These are phyloP conservation scores for Rhodotorula glutinis DNA, from an alignment of 1,284 basidiomycete genomes.

Conservation along the genomic window DNA sequence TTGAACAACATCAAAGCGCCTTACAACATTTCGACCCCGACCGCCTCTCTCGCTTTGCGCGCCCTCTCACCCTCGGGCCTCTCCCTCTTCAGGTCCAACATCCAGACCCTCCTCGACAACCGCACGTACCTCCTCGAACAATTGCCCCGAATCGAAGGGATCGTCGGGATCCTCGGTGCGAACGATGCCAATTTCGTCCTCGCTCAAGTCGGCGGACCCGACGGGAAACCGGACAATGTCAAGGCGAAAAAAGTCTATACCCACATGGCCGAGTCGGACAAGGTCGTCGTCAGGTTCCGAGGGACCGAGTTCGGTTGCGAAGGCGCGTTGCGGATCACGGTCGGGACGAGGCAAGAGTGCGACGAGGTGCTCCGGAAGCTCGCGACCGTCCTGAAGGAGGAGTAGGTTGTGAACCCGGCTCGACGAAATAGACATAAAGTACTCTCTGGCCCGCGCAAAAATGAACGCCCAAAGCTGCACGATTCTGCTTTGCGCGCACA, in stretches of 20 bases:
- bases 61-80: conserved; percentile 66
- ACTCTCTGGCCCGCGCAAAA: too few relatives aligned
- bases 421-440: too few relatives aligned
- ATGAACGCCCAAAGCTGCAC: too few relatives aligned
- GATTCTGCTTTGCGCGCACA: too few relatives aligned
- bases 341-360: conserved; percentile 83
- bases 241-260: conserved; percentile 74
- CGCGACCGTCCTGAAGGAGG: conserved; percentile 28
- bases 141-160: conserved; percentile 47
- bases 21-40: conserved; percentile 92
- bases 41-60: conserved; percentile 75
- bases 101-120: conserved; percentile 32
- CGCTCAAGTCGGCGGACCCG: conserved; percentile 63
- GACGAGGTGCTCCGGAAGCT: conserved; percentile 40
- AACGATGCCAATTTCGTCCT: conserved; percentile 92
- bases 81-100: conserved; percentile 54
- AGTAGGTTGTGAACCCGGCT: not conserved
- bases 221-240: conserved; percentile 61
- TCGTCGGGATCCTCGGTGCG: conserved; percentile 72
- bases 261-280: conserved; percentile 75
- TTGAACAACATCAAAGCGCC: conserved; percentile 96
- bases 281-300: conserved; percentile 86
- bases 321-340: conserved; percentile 83
- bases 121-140: conserved; percentile 21
- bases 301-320: conserved; percentile 81